phyloP scores from a whole-genome alignment of 1,139 yeast species.

The Suhomyces ambrosiae region DNA sequence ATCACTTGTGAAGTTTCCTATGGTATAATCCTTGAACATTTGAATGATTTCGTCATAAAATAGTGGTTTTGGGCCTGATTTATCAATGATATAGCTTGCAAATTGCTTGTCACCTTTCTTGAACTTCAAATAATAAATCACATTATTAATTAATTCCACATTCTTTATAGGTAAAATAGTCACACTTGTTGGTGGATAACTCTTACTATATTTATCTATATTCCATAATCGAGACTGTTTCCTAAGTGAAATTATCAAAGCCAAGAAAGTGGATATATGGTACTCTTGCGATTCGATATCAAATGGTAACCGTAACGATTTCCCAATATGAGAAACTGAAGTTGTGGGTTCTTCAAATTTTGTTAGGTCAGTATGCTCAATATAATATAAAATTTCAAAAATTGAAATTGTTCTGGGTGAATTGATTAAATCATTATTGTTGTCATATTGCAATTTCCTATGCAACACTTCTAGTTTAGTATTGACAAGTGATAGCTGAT shows the following conservation, averaged over 20 bases:
- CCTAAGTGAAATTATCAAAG: constrained; percentile 47
- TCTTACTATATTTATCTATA: constrained; percentile 31
- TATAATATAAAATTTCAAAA: constrained; percentile 45
- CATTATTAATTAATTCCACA: constrained; percentile 28
- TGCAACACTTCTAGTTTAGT: constrained; percentile 56
- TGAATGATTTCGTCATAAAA: constrained; percentile 38
- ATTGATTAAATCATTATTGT: constrained; percentile 36
- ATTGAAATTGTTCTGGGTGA: constrained; percentile 53
- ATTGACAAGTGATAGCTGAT: constrained; percentile 17
- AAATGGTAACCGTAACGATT: constrained; percentile 12
- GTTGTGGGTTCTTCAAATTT: constrained; percentile 22
- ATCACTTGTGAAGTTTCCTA: constrained; percentile 49
- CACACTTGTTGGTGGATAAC: constrained; percentile 47
- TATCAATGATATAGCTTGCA: constrained; percentile 18
- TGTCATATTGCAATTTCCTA: constrained; percentile 52
- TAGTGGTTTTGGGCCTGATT: constrained; percentile 20
- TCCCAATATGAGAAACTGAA: constrained; percentile 23
- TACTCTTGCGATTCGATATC: constrained; percentile 17
- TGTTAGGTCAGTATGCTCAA: constrained; percentile 28
- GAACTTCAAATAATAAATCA: constrained; percentile 34
- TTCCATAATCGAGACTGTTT: constrained; percentile 53
- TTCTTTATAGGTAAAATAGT: constrained; percentile 49
- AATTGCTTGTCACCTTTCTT: constrained; percentile 26
- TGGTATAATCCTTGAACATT: constrained; percentile 51
- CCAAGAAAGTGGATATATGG: constrained; percentile 39